Evolutionary conservation across 495 filamentous ascomycete genomes (phyloP), one percentile per base, ranked within the genome.

Genomic region (Hamigera avellanea): DNA sequence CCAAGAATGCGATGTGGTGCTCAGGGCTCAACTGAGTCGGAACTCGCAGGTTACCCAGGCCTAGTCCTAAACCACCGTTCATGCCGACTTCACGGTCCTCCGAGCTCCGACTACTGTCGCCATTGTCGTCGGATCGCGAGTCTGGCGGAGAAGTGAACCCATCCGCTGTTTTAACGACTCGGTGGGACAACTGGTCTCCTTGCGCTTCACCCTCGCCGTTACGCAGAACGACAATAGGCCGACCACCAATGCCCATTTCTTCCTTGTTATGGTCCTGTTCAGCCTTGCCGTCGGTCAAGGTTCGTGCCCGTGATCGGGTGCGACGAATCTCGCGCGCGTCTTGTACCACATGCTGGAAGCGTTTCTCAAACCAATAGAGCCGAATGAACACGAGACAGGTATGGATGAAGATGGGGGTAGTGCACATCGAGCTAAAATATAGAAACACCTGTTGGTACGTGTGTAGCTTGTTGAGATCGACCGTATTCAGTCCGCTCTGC

Each of bases 281-380:
- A 26, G 66, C 56, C 40, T 64, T 65, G n/a, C 61, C 57, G 38
- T 74, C 62, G 3, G 63, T 69, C 41, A 72, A 69, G 1, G 70
- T 69, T 33, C 75, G 72, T 14, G 73, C 64, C 39, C 76, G 65
- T 4, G 75, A 69, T 32, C 72, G 70, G 7, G 75, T 66, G 3
- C 62, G 50, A 30, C 77, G 77, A 26, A 73, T 36, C 29, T 54
- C 60, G 8, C 69, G 61, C 4, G 70, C 69, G 41, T 78, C 71
- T 15, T 61, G 69, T 19, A 79, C 87, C 32, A 95, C 68, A 43
- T 81, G 63, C 54, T 86, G 76, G 46, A 98, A 94, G 2, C 86
- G 75, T 52, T 88, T 94, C 61, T 96, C 88, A 48, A 98, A 98
- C 89, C 88, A 96, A 59, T 94, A 94, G 3, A 96, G 63, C 2